Base-by-base conservation (phyloP, 2,329 filamentous ascomycete species). In the Cercospora nicotianae region DNA sequence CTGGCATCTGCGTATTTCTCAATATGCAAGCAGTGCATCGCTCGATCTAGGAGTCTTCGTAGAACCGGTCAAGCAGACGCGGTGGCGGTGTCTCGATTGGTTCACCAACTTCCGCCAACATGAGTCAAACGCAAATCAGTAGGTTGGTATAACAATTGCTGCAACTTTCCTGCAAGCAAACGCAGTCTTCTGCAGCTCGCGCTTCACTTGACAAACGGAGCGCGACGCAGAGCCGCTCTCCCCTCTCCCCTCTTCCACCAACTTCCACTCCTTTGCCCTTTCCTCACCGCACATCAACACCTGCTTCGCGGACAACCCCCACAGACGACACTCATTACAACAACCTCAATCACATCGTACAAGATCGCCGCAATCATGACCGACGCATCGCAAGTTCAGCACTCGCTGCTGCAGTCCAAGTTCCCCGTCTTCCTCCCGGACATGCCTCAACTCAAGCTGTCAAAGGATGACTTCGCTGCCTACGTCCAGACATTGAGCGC, bases 351-450 rank as follows among this genome's bases (percentile, higher is more conserved):
- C 28, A 58, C 60, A 31, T 18, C 26, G 12, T 13, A 18, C 39
- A 51, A 3, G 7, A 62, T 5, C 23, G 6, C n/a, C 60, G 16
- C 18, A 60, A 55, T 9, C 51, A 67, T 67, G 65, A 39, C 65
- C 16, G 51, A 60, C 48, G 28, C 60, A 12, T 7, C 18, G 30
- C 60, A 51, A 9, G 30, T 31, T 12, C 45, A 62, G 59, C 58
- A 69, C 53, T 66, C 58, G 12, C 16, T 69, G 60, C 39, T 70
- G 53, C 63, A 74, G 33, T 72, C 72, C 23, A 72, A 62, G 42
- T 75, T 75, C 31, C 68, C 69, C 3, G 69, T 73, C 67, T 36
- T 63, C 28, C 67, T 73, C 1, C 73, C 73, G 26, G 66, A 72
- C 13, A 68, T 75, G 64, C 64, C 71, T 45, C 71, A 71, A 60